These are phyloP conservation scores for Hirschioporus abietinus DNA, from an alignment of 768 basidiomycete genomes.

Conservation along the genomic window DNA sequence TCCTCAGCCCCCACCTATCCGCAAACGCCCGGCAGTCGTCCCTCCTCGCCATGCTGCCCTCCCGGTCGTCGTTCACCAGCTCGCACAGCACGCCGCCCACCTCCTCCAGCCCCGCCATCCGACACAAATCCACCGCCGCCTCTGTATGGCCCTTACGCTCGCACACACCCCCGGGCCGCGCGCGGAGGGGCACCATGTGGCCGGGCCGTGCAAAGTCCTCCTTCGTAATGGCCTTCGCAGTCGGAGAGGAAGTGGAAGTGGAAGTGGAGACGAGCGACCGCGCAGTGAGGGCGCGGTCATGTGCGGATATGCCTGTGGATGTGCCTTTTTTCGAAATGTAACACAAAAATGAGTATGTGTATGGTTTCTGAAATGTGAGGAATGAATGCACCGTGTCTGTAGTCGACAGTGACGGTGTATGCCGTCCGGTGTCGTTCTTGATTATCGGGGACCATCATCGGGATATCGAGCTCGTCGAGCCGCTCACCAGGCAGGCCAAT, in stretches of 20 bases:
- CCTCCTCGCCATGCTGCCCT: constrained; percentile 89
- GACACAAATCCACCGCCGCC: constrained; percentile 81
- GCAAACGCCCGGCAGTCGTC: constrained; percentile 94
- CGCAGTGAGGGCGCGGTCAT: constrained; percentile 86
- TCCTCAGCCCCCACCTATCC: constrained; percentile 81
- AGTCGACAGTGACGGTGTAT: constrained; percentile 94
- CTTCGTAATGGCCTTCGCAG: constrained; percentile 30
- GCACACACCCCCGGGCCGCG: constrained; percentile 78
- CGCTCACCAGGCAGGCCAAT: constrained; percentile 73
- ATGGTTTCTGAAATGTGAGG: constrained; percentile 9
- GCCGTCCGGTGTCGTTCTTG: constrained; percentile 90
- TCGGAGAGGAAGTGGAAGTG: constrained; percentile 18
- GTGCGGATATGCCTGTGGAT: constrained; percentile 94
- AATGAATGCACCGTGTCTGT: constrained; percentile 63
- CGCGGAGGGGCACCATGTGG: constrained; percentile 91
- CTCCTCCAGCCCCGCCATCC: constrained; percentile 56
- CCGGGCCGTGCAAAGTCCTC: constrained; percentile 87
- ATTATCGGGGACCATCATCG: constrained; percentile 92
- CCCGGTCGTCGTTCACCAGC: constrained; percentile 85
- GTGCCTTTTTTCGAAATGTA: constrained; percentile 63
- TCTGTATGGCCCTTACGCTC: constrained; percentile 94
- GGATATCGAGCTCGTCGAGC: constrained; percentile 72
- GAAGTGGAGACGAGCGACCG: constrained; percentile 63
- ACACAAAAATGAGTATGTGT: background rate
- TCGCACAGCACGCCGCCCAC: constrained; percentile 86